Evolutionary conservation across 2,329 filamentous ascomycete genomes (phyloP), one percentile per base, ranked within the genome.

Genomic region (Aspergillus sp.): DNA sequence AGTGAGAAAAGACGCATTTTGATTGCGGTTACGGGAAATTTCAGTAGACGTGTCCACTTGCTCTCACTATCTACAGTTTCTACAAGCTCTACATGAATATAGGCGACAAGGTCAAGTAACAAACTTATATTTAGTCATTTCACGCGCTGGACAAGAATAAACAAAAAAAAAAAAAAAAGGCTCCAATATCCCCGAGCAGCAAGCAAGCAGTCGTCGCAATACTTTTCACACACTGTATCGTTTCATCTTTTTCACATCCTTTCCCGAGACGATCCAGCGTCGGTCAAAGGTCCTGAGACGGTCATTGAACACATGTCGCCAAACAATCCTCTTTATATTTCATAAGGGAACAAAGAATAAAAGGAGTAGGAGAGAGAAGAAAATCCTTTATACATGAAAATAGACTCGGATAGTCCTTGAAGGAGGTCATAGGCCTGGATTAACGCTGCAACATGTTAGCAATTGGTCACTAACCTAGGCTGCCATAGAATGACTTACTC

Each of bases 401-500:
- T 15, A 37, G 33, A 15, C 33, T 37, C 9, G 10, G 7, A 55
- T 58, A 51, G 53, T 54, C 54, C n/a, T 17, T n/a, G 33, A 19
- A 37, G 33, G 7, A 59, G 45, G 46, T 60, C 55, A 61, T 56
- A 60, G 46, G 51, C 47, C 43, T 48, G 50, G 44, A 49, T 68
- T 57, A 68, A 58, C 64, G 63, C 65, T 68, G 51, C 10, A 44
- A 35, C 32, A 46, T 12, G 47, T 60, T 51, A 63, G 53, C 42
- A 20, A 48, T 25, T 44, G 32, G 38, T 5, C 4, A 5, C 20
- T 22, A 22, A 22, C 20, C 20, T 22, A 22, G 20, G 20, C 5
- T 5, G 5, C 5, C 20, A 5, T 50, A 32, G 52, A 52, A 53
- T 49, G 51, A 66, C 75, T 76, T 68, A 78, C 75, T 59, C 77